Percentiles rank a stretch among this genome's conserved stretches.
These are phyloP conservation scores for Saccharomycopsis hybrid DNA, from an alignment of 1,139 yeast species.

Conservation along the genomic window DNA sequence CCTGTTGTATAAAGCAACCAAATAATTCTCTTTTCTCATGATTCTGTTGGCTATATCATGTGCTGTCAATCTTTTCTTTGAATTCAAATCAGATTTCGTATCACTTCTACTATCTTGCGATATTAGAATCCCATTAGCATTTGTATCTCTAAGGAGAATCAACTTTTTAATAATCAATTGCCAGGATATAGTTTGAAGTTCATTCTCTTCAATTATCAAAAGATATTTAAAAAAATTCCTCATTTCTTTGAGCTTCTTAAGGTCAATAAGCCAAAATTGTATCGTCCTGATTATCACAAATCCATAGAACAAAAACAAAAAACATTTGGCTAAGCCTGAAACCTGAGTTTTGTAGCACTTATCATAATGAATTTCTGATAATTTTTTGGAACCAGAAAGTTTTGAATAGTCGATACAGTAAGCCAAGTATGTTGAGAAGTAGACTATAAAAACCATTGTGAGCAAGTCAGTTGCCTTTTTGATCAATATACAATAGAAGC, in stretches of 20 bases:
- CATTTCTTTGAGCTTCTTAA: slow-evolving; percentile 53
- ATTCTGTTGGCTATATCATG: slow-evolving; percentile 93
- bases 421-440: slow-evolving; percentile 71
- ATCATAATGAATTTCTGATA: slow-evolving; percentile 48
- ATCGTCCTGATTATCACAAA: slow-evolving; percentile 52
- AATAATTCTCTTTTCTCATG: slow-evolving; percentile 90
- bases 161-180: slow-evolving; percentile 75
- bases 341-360: slow-evolving; percentile 51
- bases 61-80: slow-evolving; percentile 75
- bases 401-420: slow-evolving; percentile 72
- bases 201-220: slow-evolving; percentile 67
- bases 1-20: slow-evolving; percentile 82
- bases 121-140: slow-evolving; percentile 37
- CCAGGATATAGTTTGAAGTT: slow-evolving; percentile 92
- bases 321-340: slow-evolving; percentile 39
- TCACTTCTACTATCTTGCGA: slow-evolving; percentile 38
- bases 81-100: slow-evolving; percentile 43
- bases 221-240: slow-evolving; percentile 60
- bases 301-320: slow-evolving; percentile 54
- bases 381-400: slow-evolving; percentile 32
- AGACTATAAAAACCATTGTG: slow-evolving; percentile 71
- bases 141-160: slow-evolving; percentile 69
- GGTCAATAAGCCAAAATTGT: slow-evolving; percentile 47
- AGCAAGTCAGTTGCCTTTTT: slow-evolving; percentile 58
- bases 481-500: slow-evolving; percentile 68